Percentiles rank a stretch among this genome's conserved stretches.
Evolutionary conservation across 139 green algal species (phyloP).

Genomic region (Pedinophyceae sp.): DNA sequence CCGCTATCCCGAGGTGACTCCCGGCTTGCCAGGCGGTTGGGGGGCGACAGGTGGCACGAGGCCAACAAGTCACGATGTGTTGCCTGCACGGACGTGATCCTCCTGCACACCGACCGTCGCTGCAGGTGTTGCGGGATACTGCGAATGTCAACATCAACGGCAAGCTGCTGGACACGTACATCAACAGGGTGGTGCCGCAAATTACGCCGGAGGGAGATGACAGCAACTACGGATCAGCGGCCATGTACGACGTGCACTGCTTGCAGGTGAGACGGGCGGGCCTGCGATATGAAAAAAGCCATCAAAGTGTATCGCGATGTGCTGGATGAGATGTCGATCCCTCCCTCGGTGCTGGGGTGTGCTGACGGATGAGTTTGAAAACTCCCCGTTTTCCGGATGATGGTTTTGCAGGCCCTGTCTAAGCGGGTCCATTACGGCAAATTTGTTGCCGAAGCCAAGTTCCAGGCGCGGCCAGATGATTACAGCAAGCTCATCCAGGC

Average conservation of each 20-base stretch:
- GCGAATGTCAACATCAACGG: constrained; percentile 79
- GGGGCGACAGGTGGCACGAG: too few species aligned
- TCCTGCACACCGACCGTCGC: too few species aligned
- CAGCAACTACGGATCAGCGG: constrained; percentile 82
- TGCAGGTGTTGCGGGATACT: not conserved
- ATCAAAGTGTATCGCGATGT: too few species aligned
- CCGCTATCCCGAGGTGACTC: constrained; percentile 33
- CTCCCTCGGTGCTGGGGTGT: not conserved
- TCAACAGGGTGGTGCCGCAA: constrained; percentile 58
- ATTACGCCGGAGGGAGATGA: constrained; percentile 66
- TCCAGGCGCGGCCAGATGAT: constrained; percentile 49
- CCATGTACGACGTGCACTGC: constrained; percentile 50
- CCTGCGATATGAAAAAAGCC: too few species aligned
- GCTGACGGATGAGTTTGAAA: not conserved
- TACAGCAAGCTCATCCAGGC: constrained; percentile 61
- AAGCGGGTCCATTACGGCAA: constrained; percentile 97
- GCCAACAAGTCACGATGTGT: too few species aligned
- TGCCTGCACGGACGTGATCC: too few species aligned
- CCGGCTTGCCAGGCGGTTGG: too few species aligned
- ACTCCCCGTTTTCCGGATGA: not conserved
- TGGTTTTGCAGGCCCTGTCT: constrained; percentile 62
- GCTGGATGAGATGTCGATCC: not conserved
- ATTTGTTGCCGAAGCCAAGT: constrained; percentile 99
- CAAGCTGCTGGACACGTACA: constrained; percentile 70
- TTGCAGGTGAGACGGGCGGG: constrained; percentile 14